Conservation (phyloP, 352 stramenopile genomes). For the Peronosclerospora sorghi region DNA sequence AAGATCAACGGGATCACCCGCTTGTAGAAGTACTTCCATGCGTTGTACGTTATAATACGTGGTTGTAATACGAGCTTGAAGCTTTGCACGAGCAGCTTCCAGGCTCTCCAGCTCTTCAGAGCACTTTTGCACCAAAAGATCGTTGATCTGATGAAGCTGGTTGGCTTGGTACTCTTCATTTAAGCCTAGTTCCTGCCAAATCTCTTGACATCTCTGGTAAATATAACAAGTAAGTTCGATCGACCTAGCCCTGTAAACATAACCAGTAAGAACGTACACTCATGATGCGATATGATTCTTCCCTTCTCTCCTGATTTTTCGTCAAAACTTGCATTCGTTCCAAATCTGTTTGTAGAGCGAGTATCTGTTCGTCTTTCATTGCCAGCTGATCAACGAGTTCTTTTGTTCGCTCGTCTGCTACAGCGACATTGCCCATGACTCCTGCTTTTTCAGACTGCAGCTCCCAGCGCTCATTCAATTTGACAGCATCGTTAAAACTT, state of each 20-base stretch:
- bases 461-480: not conserved
- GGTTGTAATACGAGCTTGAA: slow-evolving; percentile 33
- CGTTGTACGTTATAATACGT: slow-evolving; percentile 27
- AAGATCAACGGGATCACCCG: slow-evolving; percentile 30
- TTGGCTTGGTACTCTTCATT: slow-evolving; percentile 34
- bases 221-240: not conserved
- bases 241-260: not conserved
- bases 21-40: slow-evolving; percentile 35
- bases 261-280: slow-evolving; percentile 23
- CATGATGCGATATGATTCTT: slow-evolving; percentile 49
- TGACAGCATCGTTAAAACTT: slow-evolving; percentile 13
- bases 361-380: slow-evolving; percentile 20
- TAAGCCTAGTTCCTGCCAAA: slow-evolving; percentile 51
- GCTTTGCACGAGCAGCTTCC: slow-evolving; percentile 31
- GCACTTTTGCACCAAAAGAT: slow-evolving; percentile 40
- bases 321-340: slow-evolving; percentile 22
- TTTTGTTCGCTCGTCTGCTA: slow-evolving; percentile 15
- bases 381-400: slow-evolving; percentile 16
- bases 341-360: slow-evolving; percentile 17
- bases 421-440: slow-evolving; percentile 9
- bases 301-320: slow-evolving; percentile 37
- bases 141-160: slow-evolving; percentile 59
- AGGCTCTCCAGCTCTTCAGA: slow-evolving; percentile 50
- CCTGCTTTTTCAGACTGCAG: slow-evolving; percentile 9
- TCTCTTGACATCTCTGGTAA: slow-evolving; percentile 47